phyloP scores from a whole-genome alignment of 768 basidiomycete species.

The Russula earlei region DNA sequence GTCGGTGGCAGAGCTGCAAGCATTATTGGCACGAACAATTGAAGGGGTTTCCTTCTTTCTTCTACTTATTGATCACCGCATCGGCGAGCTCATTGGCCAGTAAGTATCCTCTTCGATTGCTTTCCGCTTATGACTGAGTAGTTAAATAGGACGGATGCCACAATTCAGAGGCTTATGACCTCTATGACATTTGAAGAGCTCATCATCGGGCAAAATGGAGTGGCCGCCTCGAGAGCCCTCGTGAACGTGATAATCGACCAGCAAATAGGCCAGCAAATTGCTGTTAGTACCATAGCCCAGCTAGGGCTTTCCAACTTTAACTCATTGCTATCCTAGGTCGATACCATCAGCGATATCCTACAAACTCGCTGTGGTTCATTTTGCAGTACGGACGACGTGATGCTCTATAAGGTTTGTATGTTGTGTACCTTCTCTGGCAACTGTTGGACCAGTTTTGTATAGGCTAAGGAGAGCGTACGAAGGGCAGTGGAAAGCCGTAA shows the following conservation, averaged over 20 bases:
- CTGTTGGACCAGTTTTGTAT: background rate
- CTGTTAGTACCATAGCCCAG: conserved; percentile 42
- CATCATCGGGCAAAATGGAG: conserved; percentile 75
- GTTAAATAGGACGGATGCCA: conserved; percentile 53
- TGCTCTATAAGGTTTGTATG: conserved; percentile 77
- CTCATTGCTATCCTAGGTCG: conserved; percentile 52
- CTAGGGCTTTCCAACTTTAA: background rate
- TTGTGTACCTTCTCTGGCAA: background rate
- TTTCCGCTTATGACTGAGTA: background rate
- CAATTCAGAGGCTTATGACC: conserved; percentile 58
- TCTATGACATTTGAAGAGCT: conserved; percentile 79
- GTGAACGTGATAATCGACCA: conserved; percentile 97
- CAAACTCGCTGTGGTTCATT: conserved; percentile 95
- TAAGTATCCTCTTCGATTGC: conserved; percentile 30
- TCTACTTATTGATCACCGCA: conserved; percentile 82
- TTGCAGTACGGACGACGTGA: conserved; percentile 96
- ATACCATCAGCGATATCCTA: conserved; percentile 90
- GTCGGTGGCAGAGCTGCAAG: conserved; percentile 69
- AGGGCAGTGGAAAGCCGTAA: conserved; percentile 79
- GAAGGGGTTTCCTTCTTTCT: conserved; percentile 93
- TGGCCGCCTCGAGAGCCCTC: conserved; percentile 78
- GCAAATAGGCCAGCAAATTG: conserved; percentile 94
- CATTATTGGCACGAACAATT: conserved; percentile 73
- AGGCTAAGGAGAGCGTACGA: conserved; percentile 92
- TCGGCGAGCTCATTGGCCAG: conserved; percentile 78